Evolutionary conservation across 306 rosid genomes (phyloP), one percentile per base, ranked within the genome.

Genomic region (Glycyrrhiza uralensis): DNA sequence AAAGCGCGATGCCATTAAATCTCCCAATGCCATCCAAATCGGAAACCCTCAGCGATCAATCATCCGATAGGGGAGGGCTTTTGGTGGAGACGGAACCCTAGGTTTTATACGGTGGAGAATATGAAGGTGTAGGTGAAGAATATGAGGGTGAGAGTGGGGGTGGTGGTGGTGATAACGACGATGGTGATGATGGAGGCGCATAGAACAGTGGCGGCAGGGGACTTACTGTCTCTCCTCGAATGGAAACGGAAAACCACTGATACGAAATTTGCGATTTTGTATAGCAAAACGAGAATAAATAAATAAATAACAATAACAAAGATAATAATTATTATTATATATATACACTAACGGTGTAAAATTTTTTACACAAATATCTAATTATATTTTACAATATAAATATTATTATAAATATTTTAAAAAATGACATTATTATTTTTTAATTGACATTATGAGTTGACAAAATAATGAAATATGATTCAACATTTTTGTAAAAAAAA

Each of bases 11-110:
- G 93, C 92, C 99, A 91, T 89, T 79, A 86, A 84, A 81, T 95
- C 92, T 72, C 96, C 97, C 97, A 92, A 92, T 95, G 99, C 99
- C 99, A 95, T 95, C 81, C 99, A 89, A 95, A 89, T 84, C 87
- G 44, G 66, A 75, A 73, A 75, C 42, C 60, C 59, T 74, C 36
- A 58, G 70, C 51, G 66, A 74, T 80, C 92, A 81, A 64, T 80
- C 79, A 78, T 71, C 81, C 70, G 51, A 77, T 69, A 10, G 9
- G 0, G n/a, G 29, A 62, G 76, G 77, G 77, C 44, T 46, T 69
- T 69, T 39, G 66, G 57, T n/a, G n/a, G n/a, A n/a, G n/a, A n/a
- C n/a, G n/a, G 66, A 79, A 79, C 80, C 83, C 83, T 79, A 79
- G 71, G 67, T 52, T 51, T 49, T 19, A 19, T 41, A n/a, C 13